phyloP scores from a whole-genome alignment of 805 yeast genomes.

The Scheffersomyces coipomensis region DNA sequence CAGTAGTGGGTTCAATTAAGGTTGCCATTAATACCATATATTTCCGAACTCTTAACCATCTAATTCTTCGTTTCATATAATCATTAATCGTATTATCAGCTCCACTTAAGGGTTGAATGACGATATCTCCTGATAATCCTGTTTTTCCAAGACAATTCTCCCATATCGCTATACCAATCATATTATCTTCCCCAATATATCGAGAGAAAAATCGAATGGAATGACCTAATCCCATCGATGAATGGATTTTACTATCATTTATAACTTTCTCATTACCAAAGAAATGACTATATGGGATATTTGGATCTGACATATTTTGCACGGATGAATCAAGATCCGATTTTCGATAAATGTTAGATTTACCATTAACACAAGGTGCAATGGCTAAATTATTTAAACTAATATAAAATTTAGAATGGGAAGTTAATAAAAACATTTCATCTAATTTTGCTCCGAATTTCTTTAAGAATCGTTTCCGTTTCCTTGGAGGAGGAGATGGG shows the following conservation, averaged over 20 bases:
- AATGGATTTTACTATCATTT: slow-evolving; percentile 24
- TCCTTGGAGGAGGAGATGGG: background rate
- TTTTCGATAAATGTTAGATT: slow-evolving; percentile 73
- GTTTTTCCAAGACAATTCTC: slow-evolving; percentile 63
- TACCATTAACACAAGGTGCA: slow-evolving; percentile 92
- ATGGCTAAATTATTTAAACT: slow-evolving; percentile 69
- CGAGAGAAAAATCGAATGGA: slow-evolving; percentile 72
- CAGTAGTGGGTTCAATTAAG: slow-evolving; percentile 82
- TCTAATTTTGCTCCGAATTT: slow-evolving; percentile 66
- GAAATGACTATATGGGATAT: slow-evolving; percentile 19
- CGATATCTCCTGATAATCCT: slow-evolving; percentile 76
- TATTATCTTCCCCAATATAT: slow-evolving; percentile 89
- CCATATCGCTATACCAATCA: slow-evolving; percentile 89
- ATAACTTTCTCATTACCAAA: slow-evolving; percentile 29
- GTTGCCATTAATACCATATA: slow-evolving; percentile 89
- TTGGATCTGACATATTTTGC: slow-evolving; percentile 22
- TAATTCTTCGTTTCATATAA: slow-evolving; percentile 64
- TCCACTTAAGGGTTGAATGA: slow-evolving; percentile 62
- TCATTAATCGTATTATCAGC: slow-evolving; percentile 46
- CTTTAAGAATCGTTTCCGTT: slow-evolving; percentile 14
- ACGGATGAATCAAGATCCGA: slow-evolving; percentile 65
- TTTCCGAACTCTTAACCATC: slow-evolving; percentile 86
- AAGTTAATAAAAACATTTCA: slow-evolving; percentile 79
- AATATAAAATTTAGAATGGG: slow-evolving; percentile 83
- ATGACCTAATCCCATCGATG: slow-evolving; percentile 34